Percentiles rank a stretch among this genome's conserved stretches.
phyloP scores from a whole-genome alignment of 441 rosid species.

The Sinapis alba region DNA sequence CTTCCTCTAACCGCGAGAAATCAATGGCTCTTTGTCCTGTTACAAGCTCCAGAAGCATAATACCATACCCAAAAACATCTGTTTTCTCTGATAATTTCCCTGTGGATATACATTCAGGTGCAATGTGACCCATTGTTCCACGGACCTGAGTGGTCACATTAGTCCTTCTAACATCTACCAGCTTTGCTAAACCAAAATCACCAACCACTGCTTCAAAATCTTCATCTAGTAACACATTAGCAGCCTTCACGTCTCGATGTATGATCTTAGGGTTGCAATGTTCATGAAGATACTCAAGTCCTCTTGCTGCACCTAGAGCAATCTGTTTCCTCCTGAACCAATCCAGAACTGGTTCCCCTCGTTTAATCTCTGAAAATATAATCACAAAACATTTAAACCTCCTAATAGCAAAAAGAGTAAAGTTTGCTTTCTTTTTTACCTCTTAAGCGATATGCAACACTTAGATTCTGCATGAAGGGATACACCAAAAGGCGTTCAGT shows the following conservation, averaged over 20 bases:
- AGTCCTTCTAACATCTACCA: conserved; percentile 81
- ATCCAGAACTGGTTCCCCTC: conserved; percentile 67
- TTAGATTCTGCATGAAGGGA: conserved; percentile 92
- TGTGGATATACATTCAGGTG: conserved; percentile 94
- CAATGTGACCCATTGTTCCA: conserved; percentile 98
- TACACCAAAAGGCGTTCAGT: conserved; percentile 89
- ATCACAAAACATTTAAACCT: not conserved
- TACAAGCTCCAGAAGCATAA: conserved; percentile 92
- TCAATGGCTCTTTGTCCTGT: conserved; percentile 98
- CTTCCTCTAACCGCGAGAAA: conserved; percentile 93
- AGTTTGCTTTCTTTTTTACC: conserved; percentile 46
- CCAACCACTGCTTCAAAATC: conserved; percentile 98
- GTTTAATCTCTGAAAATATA: conserved; percentile 70
- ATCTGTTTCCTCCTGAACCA: conserved; percentile 83
- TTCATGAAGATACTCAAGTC: conserved; percentile 93
- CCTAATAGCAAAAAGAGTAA: not conserved
- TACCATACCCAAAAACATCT: conserved; percentile 94
- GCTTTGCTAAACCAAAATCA: conserved; percentile 91
- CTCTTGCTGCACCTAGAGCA: conserved; percentile 90
- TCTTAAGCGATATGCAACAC: conserved; percentile 85
- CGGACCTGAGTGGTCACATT: conserved; percentile 96
- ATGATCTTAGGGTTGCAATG: conserved; percentile 97
- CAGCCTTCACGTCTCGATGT: conserved; percentile 95
- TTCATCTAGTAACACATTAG: conserved; percentile 86
- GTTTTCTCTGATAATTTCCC: conserved; percentile 94